phyloP scores from a whole-genome alignment of 345 rosid species.

The Camelina sativa region DNA sequence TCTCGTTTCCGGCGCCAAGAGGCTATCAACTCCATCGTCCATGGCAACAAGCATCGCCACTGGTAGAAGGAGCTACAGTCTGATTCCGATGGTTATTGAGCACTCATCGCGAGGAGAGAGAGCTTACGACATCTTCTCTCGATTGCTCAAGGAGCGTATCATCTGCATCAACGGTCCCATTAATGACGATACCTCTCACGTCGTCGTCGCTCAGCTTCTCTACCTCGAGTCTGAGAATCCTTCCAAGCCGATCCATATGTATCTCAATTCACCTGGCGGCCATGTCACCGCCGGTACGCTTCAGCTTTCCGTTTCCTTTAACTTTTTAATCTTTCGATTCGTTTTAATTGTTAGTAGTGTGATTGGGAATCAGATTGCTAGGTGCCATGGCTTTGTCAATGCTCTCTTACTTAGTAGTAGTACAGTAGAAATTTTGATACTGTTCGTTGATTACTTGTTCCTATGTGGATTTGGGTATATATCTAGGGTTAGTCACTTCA shows the following conservation, averaged over 20 bases:
- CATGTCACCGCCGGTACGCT: slow-evolving; percentile 88
- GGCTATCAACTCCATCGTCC: slow-evolving; percentile 27
- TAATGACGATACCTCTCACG: slow-evolving; percentile 89
- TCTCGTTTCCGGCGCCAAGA: slow-evolving; percentile 39
- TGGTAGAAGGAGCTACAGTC: slow-evolving; percentile 57
- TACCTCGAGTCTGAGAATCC: slow-evolving; percentile 98
- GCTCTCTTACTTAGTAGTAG: slow-evolving; percentile 15
- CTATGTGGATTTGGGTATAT: not conserved
- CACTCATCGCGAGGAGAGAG: slow-evolving; percentile 98
- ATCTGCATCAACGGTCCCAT: slow-evolving; percentile 93
- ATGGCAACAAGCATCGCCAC: slow-evolving; percentile 25
- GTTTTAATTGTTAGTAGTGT: not conserved
- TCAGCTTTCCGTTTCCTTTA: not conserved
- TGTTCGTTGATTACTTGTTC: not conserved
- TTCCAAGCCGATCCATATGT: slow-evolving; percentile 95
- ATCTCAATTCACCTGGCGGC: slow-evolving; percentile 98
- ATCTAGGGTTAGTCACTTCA: not conserved
- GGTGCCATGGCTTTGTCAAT: not conserved
- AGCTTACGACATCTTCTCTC: slow-evolving; percentile 94
- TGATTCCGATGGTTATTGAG: slow-evolving; percentile 96
- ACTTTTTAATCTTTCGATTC: not conserved
- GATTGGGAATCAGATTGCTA: slow-evolving; percentile 1
- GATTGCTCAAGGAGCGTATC: slow-evolving; percentile 92
- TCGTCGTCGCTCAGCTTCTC: slow-evolving; percentile 98
- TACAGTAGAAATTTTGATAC: not conserved